phyloP scores from a whole-genome alignment of 441 rosid species.

The Hura crepitans region DNA sequence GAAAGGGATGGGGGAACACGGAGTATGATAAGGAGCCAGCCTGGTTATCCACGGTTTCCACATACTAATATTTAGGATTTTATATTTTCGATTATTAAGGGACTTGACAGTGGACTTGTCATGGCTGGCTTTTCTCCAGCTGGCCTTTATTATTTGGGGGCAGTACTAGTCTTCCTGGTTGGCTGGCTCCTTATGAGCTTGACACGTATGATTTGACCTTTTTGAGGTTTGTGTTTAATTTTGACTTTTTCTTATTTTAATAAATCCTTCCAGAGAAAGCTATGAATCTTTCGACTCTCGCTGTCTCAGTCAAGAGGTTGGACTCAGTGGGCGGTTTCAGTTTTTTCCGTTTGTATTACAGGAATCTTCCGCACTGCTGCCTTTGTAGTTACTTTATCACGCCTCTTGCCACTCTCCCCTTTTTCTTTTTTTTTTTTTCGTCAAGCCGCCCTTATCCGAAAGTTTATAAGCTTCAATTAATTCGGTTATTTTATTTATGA shows the following conservation, averaged over 20 bases:
- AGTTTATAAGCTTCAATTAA: too few species aligned
- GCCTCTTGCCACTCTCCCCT: not conserved
- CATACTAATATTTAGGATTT: too few species aligned
- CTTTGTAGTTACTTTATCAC: not conserved
- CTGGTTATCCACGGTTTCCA: conserved; percentile 9
- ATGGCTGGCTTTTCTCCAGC: too few species aligned
- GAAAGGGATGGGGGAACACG: conserved; percentile 24
- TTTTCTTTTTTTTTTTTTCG: too few species aligned
- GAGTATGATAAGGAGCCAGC: conserved; percentile 31
- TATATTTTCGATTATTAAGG: too few species aligned
- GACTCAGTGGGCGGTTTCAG: conserved; percentile 1
- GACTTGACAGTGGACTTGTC: too few species aligned
- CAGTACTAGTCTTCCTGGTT: too few species aligned
- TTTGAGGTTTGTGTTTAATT: not conserved
- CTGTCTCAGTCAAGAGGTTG: conserved; percentile 5
- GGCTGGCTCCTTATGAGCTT: not conserved
- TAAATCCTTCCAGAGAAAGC: too few species aligned
- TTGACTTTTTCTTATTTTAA: not conserved
- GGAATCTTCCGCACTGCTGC: not conserved
- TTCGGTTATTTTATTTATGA: too few species aligned
- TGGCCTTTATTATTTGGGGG: too few species aligned
- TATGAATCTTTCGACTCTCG: too few species aligned
- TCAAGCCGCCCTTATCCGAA: too few species aligned
- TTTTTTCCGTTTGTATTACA: conserved; percentile 6
- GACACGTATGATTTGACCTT: conserved; percentile 27